phyloP scores from a whole-genome alignment of 352 stramenopile genomes.

The Pythium aphanidermatum region DNA sequence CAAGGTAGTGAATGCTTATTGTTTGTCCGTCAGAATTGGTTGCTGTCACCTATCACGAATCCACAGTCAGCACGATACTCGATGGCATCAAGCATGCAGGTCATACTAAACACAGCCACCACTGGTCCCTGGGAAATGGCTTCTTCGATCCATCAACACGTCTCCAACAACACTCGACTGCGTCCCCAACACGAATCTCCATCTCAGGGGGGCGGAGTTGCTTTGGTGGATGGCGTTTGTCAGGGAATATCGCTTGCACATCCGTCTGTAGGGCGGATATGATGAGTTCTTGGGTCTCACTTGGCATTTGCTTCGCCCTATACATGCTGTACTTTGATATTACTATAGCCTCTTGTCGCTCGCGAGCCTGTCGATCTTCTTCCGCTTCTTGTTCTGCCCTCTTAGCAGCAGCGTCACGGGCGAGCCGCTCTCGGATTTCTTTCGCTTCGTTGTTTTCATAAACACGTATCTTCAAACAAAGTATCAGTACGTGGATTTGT shows the following conservation, averaged over 20 bases:
- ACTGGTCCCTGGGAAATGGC: conserved; percentile 15
- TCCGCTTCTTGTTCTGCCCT: conserved; percentile 40
- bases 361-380: conserved; percentile 19
- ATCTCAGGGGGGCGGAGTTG: conserved; percentile 10
- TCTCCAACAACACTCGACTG: conserved; percentile 47
- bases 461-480: conserved; percentile 34
- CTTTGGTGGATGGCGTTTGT: not conserved
- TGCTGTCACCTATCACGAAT: conserved; percentile 13
- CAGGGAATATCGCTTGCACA: conserved; percentile 31
- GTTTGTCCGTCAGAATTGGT: conserved; percentile 20
- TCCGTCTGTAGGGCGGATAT: conserved; percentile 29
- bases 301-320: conserved; percentile 32
- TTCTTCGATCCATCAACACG: conserved; percentile 22
- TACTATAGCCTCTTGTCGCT: conserved; percentile 27
- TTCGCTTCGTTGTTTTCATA: conserved; percentile 50
- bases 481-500: too few relatives aligned
- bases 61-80: not conserved
- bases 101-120: conserved; percentile 30
- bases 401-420: conserved; percentile 35
- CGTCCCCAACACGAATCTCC: conserved; percentile 26
- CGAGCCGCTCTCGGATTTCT: conserved; percentile 37
- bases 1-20: conserved; percentile 39
- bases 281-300: conserved; percentile 39
- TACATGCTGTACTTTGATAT: conserved; percentile 35
- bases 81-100: not conserved